Percentiles rank a stretch among this genome's conserved stretches.
Evolutionary conservation across 2,329 filamentous ascomycete genomes (phyloP).

Genomic region (Apiospora saccharicola): DNA sequence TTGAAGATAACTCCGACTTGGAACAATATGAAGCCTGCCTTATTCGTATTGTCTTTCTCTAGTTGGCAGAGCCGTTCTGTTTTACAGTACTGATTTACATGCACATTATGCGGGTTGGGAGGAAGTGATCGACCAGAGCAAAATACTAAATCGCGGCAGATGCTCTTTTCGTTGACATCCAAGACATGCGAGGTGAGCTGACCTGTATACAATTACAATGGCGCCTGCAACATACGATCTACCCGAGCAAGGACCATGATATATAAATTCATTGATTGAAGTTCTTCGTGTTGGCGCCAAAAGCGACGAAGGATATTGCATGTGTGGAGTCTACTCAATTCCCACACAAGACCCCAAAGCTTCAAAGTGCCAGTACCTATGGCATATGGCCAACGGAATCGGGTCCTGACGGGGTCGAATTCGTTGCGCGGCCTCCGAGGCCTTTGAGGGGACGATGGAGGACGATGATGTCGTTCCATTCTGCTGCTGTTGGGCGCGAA

Average conservation of each 20-base stretch:
- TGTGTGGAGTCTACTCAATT: background rate
- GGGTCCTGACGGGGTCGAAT: background rate
- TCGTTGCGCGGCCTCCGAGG: slow-evolving; percentile 8
- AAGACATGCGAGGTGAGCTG: slow-evolving; percentile 2
- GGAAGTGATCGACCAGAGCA: background rate
- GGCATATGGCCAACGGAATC: background rate
- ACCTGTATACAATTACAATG: background rate
- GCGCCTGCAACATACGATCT: background rate
- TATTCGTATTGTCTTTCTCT: background rate
- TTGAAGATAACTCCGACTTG: background rate
- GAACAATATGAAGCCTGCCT: too few relatives aligned
- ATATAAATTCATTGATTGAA: too few relatives aligned
- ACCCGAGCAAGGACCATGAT: background rate
- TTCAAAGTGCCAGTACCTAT: background rate
- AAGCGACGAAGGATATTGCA: background rate
- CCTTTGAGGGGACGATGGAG: background rate
- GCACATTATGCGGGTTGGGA: background rate
- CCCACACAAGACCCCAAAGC: background rate
- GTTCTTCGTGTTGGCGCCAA: background rate
- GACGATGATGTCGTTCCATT: slow-evolving; percentile 7
- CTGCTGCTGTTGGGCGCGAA: background rate
- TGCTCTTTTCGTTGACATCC: background rate
- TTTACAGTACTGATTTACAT: background rate
- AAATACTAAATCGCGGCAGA: background rate
- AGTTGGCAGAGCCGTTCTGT: background rate